Base-by-base conservation (phyloP, 75 land plant species). In the Ceratopteris richardii region DNA sequence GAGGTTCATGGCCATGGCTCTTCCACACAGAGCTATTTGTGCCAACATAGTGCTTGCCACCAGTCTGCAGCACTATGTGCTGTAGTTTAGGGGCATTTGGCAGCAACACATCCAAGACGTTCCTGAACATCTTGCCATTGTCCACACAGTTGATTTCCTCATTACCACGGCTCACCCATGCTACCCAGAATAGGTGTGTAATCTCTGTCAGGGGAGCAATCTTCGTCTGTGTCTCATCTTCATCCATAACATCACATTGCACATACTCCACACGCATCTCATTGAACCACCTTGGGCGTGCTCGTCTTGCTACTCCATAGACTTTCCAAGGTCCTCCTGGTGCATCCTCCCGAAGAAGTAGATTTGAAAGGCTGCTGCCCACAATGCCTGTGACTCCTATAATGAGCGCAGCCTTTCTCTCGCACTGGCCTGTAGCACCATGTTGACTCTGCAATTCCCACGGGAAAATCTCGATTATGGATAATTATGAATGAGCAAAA, bases 51-150 rank as follows among this genome's bases (percentile, higher is more conserved):
- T 90, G 96, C 25, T 87, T 80, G 30, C 59, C 50, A 0, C 96
- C 96, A 16, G 96, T 90, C 46, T 86, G 91, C 36, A 87, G 66
- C 58, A 72, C 73, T 27, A 90, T 57, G 57, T 90, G 96, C 41
- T 66, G 70, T 25, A 90, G 74, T 26, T 63, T 62, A 1, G 70
- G 70, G 2, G 83, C 79, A 31, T 78, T 76, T 17, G 84, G 76
- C 17, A 90, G 44, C 2, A 90, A 56, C 1, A 82, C 77, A 5
- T 69, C 67, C 47, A 90, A 60, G 16, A 75, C 70, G 65, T 87
- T 87, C 5, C 62, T 65, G 23, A 90, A 53, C 84, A 90, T 81
- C 7, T 28, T 16, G 53, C 78, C 66, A 56, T 86, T 83, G 53
- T 56, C 69, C 19, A 47, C 58, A 55, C 68, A 57, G 63, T 74